Base-by-base conservation (phyloP, 2,329 filamentous ascomycete genomes). In the Endoconidiophora laricicola region DNA sequence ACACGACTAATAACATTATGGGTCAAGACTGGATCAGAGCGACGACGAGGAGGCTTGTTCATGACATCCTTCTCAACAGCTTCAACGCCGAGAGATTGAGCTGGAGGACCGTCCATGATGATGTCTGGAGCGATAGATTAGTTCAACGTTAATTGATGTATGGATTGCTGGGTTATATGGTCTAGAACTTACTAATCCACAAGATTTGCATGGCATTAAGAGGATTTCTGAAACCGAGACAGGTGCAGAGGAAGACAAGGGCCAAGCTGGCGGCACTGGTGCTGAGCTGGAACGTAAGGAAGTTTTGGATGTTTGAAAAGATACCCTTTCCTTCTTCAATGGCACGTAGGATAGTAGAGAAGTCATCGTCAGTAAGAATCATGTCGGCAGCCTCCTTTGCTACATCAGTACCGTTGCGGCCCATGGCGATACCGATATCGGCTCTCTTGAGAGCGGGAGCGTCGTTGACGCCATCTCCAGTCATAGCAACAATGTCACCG, bases 301-400 rank as follows among this genome's bases (percentile, higher is more conserved):
- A 98, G 65, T 98, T 98, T 62, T 98, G 91, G 57, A 98, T 96
- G 64, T 98, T 98, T 74, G 91, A 94, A 67, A 98, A 98, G 58
- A 98, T 98, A 50, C 88, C 91, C 65, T 98, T 98, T 65, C 91
- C 93, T 68, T 98, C 91, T 64, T 98, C 91, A 55, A 98, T 98
- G 26, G 91, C 91, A 53, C 81, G 84, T 9, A 98, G 73, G 55
- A 98, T 98, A 4, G 86, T 91, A 0, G 83, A 85, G 62, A 93
- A 91, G 64, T 91, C 83, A 62, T 93, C 86, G 57, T 91, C 84
- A 0, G 85, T 91, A 48, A 93, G 68, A 55, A 93, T 90, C 86
- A 93, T 93, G 60, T 91, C 86, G n/a, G 86, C 81, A 7, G 86
- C 86, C 63, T 91, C 91, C 67, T 98, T 98, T 55, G 91, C 91